These are phyloP conservation scores for Pugionium cornutum DNA, from an alignment of 345 rosid species.

Conservation along the genomic window DNA sequence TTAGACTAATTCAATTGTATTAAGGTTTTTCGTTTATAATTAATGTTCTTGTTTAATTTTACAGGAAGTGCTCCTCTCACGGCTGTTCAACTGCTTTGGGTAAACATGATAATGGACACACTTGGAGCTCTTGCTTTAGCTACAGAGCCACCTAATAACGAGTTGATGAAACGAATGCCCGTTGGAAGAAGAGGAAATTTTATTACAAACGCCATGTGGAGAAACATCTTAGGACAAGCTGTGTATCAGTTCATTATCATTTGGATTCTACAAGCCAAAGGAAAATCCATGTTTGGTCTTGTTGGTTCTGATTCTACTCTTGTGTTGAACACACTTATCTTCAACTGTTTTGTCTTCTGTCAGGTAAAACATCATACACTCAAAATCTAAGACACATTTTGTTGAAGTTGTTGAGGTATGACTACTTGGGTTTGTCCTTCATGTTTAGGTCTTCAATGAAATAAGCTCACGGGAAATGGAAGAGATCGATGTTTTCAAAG, in stretches of 20 bases:
- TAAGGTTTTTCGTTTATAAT: too few relatives aligned
- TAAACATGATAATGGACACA: constrained; percentile 82
- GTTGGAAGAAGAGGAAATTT: constrained; percentile 69
- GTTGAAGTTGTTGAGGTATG: too few relatives aligned
- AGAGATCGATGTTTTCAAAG: constrained; percentile 64
- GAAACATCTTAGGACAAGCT: constrained; percentile 86
- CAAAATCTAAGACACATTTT: too few relatives aligned
- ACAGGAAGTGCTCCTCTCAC: constrained; percentile 71
- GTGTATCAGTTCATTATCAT: constrained; percentile 67
- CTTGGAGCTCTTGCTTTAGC: constrained; percentile 90
- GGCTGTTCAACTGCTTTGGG: constrained; percentile 85
- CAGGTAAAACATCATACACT: constrained; percentile 48
- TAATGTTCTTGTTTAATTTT: too few relatives aligned
- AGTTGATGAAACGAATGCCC: constrained; percentile 62
- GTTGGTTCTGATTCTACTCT: constrained; percentile 52
- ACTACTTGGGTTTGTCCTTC: too few relatives aligned
- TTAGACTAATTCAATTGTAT: too few relatives aligned
- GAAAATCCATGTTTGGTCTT: constrained; percentile 53
- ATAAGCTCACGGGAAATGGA: constrained; percentile 62
- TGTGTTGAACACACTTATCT: constrained; percentile 68
- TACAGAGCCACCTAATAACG: constrained; percentile 72
- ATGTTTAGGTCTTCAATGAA: constrained; percentile 45
- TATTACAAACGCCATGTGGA: constrained; percentile 91
- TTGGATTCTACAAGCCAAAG: constrained; percentile 61
- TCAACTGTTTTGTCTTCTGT: constrained; percentile 83